phyloP scores from a whole-genome alignment of 768 basidiomycete genomes.

The Hysterangium stoloniferum region DNA sequence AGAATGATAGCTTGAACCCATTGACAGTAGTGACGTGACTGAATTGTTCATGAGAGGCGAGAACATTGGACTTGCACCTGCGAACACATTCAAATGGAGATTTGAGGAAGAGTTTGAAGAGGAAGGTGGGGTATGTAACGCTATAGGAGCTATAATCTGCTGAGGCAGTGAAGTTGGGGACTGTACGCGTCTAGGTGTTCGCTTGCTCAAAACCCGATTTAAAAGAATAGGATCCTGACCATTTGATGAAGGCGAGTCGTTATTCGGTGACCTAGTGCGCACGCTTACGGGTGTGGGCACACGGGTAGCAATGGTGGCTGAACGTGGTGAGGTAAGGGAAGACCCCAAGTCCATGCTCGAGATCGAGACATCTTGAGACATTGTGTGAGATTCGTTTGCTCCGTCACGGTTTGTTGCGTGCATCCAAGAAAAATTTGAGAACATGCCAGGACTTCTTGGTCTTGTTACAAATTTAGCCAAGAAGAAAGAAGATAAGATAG shows the following conservation, averaged over 20 bases:
- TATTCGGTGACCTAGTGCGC: slow-evolving; percentile 38
- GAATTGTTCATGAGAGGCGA: slow-evolving; percentile 69
- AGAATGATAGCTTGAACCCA: slow-evolving; percentile 82
- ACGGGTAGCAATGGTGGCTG: slow-evolving; percentile 2
- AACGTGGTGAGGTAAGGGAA: not conserved
- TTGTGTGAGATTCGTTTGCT: not conserved
- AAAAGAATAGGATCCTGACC: slow-evolving; percentile 8
- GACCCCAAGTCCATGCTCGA: slow-evolving; percentile 7
- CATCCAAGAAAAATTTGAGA: slow-evolving; percentile 2
- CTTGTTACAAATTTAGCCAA: no score
- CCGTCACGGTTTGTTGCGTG: not conserved
- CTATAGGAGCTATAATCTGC: slow-evolving; percentile 8
- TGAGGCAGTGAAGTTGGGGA: not conserved
- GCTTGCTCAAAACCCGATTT: slow-evolving; percentile 17
- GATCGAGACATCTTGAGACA: not conserved
- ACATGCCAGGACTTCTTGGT: not conserved
- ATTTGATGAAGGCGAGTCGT: slow-evolving; percentile 36
- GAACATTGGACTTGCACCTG: slow-evolving; percentile 31
- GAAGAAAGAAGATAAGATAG: no score
- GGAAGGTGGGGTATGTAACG: slow-evolving; percentile 9
- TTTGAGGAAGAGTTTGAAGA: slow-evolving; percentile 12
- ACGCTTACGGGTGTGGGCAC: slow-evolving; percentile 6
- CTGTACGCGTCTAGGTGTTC: slow-evolving; percentile 35
- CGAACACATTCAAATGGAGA: slow-evolving; percentile 2
- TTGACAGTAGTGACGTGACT: slow-evolving; percentile 70